Evolutionary conservation across 306 rosid genomes (phyloP).

Genomic region (Cyclanthera cordifolia): DNA sequence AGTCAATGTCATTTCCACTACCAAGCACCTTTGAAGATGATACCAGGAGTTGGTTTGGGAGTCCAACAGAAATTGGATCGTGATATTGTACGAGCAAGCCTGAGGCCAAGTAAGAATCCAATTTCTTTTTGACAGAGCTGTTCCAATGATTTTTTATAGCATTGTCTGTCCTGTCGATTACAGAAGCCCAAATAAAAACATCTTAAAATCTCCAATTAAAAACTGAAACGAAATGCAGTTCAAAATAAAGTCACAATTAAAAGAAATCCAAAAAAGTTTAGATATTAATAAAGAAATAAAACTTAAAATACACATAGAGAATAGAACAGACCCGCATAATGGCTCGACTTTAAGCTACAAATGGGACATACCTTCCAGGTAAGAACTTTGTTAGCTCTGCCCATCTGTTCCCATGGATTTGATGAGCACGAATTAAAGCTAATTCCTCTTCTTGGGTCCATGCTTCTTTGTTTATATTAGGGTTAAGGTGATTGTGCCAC

Average conservation of each 20-base stretch:
- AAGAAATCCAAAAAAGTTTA: constrained; percentile 2
- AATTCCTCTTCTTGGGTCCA: constrained; percentile 98
- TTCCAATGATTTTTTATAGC: constrained; percentile 98
- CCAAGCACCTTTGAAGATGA: constrained; percentile 54
- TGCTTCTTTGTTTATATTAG: constrained; percentile 90
- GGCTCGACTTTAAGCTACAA: constrained; percentile 1
- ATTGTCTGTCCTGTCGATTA: constrained; percentile 84
- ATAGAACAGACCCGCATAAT: not conserved
- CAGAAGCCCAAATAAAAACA: not conserved
- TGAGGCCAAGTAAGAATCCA: constrained; percentile 91
- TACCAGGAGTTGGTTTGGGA: constrained; percentile 34
- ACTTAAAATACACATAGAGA: not conserved
- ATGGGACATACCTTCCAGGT: constrained; percentile 73
- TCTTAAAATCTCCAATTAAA: not conserved
- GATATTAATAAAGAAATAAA: not conserved
- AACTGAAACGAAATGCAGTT: constrained; percentile 7
- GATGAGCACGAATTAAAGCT: constrained; percentile 88
- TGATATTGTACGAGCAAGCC: constrained; percentile 66
- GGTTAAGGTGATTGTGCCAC: constrained; percentile 99
- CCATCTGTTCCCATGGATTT: constrained; percentile 87
- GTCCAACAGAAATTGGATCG: constrained; percentile 40
- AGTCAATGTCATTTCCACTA: constrained; percentile 56
- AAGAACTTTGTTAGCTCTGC: constrained; percentile 85
- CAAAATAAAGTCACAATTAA: not conserved
- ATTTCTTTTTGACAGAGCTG: constrained; percentile 94